Evolutionary conservation across 2,329 filamentous ascomycete species (phyloP), one percentile per base, ranked within the genome.

Genomic region (Colletotrichum eremochloae): DNA sequence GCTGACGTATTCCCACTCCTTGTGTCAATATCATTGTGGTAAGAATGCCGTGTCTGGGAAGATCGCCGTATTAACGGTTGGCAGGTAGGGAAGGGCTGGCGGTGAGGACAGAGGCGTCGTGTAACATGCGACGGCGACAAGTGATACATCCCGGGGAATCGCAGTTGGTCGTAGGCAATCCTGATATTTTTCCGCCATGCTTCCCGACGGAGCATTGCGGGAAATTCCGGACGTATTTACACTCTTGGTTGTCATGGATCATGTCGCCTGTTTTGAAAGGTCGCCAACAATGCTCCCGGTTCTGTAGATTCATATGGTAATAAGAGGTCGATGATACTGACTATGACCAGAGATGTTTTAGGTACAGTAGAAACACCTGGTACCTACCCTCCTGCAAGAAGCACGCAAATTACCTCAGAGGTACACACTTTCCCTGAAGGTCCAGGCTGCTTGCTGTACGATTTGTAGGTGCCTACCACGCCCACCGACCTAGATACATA

Each of bases 1-100:
- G 58, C 52, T 63, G 53, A 72, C 58, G 65, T 63, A 68, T 56
- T 33, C 48, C 50, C 56, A 57, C 50, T 18, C 48, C 36, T 9
- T 61, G 24, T 63, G 24, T 38, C 38, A 24, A 2, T n/a, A 15
- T n/a, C 4, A 42, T 33, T 24, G 20, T 9, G 38, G 20, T 36
- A 44, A 38, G 40, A 29, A 31, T 56, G 48, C 50, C n/a, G 14
- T n/a, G 36, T 33, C 33, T 52, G 29, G 42, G 18, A 38, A n/a
- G 61, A 46, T 33, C 33, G 48, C 6, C 24, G 55, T 33, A 48
- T n/a, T 62, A 20, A 44, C 5, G 18, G 24, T 44, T 7, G 33
- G 24, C 40, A 44, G 11, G 33, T 33, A 50, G 60, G 46, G n/a
- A 29, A 20, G 14, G 14, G 12, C 14, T 50, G 53, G 20, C 33